Percentiles rank a stretch among this genome's conserved stretches.
Evolutionary conservation across 2,329 filamentous ascomycete species (phyloP).

Genomic region (Diaporthe sp.): DNA sequence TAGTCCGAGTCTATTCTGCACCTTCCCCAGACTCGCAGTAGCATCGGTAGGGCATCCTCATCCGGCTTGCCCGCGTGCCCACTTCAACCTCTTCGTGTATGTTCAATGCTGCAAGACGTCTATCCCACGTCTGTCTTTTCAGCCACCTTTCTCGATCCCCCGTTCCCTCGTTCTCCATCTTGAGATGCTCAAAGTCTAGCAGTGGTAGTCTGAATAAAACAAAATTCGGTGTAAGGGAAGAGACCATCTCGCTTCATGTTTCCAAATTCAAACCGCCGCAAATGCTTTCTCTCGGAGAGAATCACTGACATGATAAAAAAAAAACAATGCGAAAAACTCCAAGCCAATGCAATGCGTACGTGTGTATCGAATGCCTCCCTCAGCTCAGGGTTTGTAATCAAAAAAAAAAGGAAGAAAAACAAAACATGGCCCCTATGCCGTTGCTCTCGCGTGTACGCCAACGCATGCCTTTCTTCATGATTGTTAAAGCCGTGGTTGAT

Average conservation of each 20-base stretch:
- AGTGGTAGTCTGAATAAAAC: background rate
- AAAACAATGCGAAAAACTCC: background rate
- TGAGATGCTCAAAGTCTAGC: constrained; percentile 14
- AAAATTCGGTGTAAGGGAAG: background rate
- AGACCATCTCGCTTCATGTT: background rate
- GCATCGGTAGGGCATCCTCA: background rate
- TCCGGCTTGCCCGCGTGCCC: background rate
- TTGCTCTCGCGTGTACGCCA: constrained; percentile 14
- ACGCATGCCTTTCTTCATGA: constrained; percentile 4
- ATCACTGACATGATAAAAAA: background rate
- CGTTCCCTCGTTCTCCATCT: background rate
- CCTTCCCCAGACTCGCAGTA: background rate
- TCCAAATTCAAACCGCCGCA: background rate
- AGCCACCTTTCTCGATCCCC: background rate
- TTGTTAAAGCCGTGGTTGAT: background rate
- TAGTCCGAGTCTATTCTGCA: constrained; percentile 7
- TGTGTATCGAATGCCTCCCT: constrained; percentile 19
- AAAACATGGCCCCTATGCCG: background rate
- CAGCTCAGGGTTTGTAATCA: background rate
- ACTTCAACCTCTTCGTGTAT: background rate
- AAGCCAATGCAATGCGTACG: constrained; percentile 20
- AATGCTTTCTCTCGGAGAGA: background rate
- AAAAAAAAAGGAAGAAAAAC: background rate
- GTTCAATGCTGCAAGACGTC: background rate
- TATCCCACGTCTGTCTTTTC: background rate